Evolutionary conservation across 108 stramenopile genomes (phyloP), one percentile per base, ranked within the genome.

Genomic region (Cyclotella baltica): DNA sequence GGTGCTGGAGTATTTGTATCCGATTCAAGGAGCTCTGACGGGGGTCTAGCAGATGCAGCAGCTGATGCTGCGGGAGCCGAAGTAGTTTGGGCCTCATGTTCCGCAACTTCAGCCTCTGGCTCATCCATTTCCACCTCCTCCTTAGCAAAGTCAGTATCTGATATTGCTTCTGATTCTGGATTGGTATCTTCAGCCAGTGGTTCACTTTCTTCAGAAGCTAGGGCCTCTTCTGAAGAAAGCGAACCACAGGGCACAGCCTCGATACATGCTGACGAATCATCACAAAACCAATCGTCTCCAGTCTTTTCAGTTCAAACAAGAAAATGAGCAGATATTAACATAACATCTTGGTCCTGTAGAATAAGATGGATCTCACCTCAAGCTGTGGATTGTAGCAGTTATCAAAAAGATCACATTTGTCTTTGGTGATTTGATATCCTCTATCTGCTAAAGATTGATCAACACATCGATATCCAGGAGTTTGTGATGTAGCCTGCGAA

Each of bases 201-300:
- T n/a, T n/a, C n/a, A n/a, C n/a, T n/a, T n/a, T n/a, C n/a, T n/a
- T n/a, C n/a, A n/a, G n/a, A n/a, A n/a, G n/a, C n/a, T n/a, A n/a
- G n/a, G n/a, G n/a, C n/a, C n/a, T n/a, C n/a, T n/a, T n/a, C n/a
- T n/a, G n/a, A n/a, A n/a, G n/a, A n/a, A n/a, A n/a, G n/a, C n/a
- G n/a, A n/a, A n/a, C n/a, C 62, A 28, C 80, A 81, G 19, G 52
- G 68, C 22, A 58, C 22, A 29, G 63, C 73, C 10, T 62, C 59
- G 11, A 81, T 63, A 47, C 80, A 81, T 11, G 61, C 37, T 46
- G 67, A 66, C 18, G 22, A 30, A 29, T 81, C 80, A 27, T 71
- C 62, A 29, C 80, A 81, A 48, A 75, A 81, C 52, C 67, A 81
- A 47, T 74, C 73, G 35, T 81, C 80, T 19, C 73, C 80, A 70